Percentiles rank a stretch among this genome's conserved stretches.
Evolutionary conservation across 1,139 yeast species (phyloP).

Genomic region (Geotrichum histeridarum): DNA sequence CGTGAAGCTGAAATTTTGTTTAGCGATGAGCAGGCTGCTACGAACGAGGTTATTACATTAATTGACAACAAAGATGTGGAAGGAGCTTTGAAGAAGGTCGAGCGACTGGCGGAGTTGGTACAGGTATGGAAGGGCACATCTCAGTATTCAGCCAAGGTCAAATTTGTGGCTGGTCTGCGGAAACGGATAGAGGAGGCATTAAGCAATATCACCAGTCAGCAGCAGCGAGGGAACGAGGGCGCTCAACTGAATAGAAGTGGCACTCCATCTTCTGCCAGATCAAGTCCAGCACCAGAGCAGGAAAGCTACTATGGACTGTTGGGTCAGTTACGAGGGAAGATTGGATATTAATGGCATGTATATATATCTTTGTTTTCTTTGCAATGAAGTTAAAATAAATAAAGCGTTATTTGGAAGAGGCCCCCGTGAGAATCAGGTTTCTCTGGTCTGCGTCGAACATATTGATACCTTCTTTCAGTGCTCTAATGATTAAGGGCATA

Average conservation of each 20-base stretch:
- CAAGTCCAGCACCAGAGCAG: constrained; percentile 3
- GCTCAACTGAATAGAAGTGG: constrained; percentile 6
- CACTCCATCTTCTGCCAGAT: background rate
- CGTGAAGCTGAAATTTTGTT: constrained; percentile 28
- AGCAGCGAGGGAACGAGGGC: background rate
- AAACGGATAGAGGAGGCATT: constrained; percentile 27
- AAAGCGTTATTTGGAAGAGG: background rate
- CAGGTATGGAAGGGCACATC: constrained; percentile 35
- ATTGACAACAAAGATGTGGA: constrained; percentile 25
- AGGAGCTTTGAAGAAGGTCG: constrained; percentile 27
- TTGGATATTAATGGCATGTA: constrained; percentile 21
- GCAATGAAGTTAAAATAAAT: background rate
- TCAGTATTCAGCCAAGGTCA: constrained; percentile 23
- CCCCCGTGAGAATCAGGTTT: constrained; percentile 22
- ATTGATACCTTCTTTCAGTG: constrained; percentile 39
- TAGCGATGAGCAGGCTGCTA: constrained; percentile 27
- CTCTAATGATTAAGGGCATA: constrained; percentile 35
- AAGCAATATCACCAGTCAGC: background rate
- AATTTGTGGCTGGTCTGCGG: constrained; percentile 27
- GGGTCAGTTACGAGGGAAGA: constrained; percentile 24
- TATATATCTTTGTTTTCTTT: background rate
- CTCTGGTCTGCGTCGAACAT: constrained; percentile 37
- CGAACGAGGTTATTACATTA: constrained; percentile 23
- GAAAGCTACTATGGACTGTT: constrained; percentile 24
- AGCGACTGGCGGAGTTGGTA: constrained; percentile 24